A percentile compares a stretch with the other conserved stretches of the same genome.
phyloP scores from a whole-genome alignment of 768 basidiomycete genomes.

The Russula griseocarnosa region DNA sequence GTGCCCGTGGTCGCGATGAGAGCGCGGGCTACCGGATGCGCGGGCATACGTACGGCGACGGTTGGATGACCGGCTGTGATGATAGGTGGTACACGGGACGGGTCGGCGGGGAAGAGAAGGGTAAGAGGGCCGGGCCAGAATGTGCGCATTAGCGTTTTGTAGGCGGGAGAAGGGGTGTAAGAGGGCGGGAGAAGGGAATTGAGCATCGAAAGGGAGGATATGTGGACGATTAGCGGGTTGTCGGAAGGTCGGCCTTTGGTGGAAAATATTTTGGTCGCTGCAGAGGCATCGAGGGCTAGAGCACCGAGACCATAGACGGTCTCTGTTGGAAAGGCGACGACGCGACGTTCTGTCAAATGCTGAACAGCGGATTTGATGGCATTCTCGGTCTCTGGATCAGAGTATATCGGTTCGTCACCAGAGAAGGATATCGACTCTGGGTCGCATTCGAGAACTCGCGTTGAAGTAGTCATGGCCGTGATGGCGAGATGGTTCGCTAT shows the following conservation, averaged over 20 bases:
- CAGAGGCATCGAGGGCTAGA: slow-evolving; percentile 59
- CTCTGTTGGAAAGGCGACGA: slow-evolving; percentile 93
- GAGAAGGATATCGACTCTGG: slow-evolving; percentile 57
- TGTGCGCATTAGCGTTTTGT: slow-evolving; percentile 66
- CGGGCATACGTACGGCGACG: slow-evolving; percentile 91
- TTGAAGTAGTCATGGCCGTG: slow-evolving; percentile 31
- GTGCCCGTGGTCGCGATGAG: slow-evolving; percentile 70
- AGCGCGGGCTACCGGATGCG: slow-evolving; percentile 87
- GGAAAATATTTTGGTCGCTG: slow-evolving; percentile 71
- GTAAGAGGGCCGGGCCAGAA: slow-evolving; percentile 98
- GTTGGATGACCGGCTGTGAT: slow-evolving; percentile 77
- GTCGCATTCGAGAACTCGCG: slow-evolving; percentile 57
- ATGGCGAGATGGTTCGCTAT: neutral
- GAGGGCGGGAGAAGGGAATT: slow-evolving; percentile 60
- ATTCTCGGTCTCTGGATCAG: slow-evolving; percentile 47
- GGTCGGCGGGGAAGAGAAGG: slow-evolving; percentile 77
- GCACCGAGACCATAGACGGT: slow-evolving; percentile 99
- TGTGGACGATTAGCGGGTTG: slow-evolving; percentile 96
- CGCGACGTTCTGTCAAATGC: slow-evolving; percentile 48
- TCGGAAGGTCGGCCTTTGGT: slow-evolving; percentile 92
- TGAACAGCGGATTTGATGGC: slow-evolving; percentile 55
- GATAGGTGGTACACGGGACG: slow-evolving; percentile 57
- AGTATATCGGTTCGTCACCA: slow-evolving; percentile 46
- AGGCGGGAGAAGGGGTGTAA: slow-evolving; percentile 60
- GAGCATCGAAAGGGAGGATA: slow-evolving; percentile 84